phyloP scores from a whole-genome alignment of 2,329 filamentous ascomycete genomes.

The Hymenoscyphus linearis region DNA sequence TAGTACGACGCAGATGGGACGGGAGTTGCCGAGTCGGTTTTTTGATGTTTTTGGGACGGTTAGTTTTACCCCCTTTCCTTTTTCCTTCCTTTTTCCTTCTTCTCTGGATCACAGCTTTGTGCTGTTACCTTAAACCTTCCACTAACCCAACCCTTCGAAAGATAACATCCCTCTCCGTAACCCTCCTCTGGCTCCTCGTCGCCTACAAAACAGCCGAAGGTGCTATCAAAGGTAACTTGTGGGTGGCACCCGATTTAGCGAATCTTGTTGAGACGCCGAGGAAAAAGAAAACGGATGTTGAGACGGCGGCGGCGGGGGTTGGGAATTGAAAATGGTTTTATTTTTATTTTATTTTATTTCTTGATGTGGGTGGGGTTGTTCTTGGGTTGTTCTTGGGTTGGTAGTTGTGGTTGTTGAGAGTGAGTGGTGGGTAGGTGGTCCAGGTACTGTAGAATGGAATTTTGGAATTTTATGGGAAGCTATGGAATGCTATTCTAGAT shows the following conservation, averaged over 20 bases:
- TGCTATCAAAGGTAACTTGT: slow-evolving; percentile 43
- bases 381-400: too few species aligned
- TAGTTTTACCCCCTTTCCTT: slow-evolving; percentile 12
- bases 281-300: neutral
- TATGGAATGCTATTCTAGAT: too few species aligned
- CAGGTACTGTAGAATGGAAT: too few species aligned
- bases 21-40: slow-evolving; percentile 48
- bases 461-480: too few species aligned
- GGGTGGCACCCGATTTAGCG: slow-evolving; percentile 49
- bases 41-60: slow-evolving; percentile 53
- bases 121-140: too few species aligned
- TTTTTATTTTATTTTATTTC: neutral
- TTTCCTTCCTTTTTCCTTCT: neutral
- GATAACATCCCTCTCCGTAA: slow-evolving; percentile 46
- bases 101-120: too few species aligned
- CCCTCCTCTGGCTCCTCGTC: slow-evolving; percentile 51
- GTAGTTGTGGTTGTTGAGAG: too few species aligned
- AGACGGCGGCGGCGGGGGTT: neutral
- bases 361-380: neutral
- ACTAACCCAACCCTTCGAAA: slow-evolving; percentile 13
- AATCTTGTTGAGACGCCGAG: slow-evolving; percentile 23
- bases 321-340: neutral
- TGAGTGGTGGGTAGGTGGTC: too few species aligned
- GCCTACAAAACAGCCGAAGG: slow-evolving; percentile 43
- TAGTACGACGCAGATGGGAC: slow-evolving; percentile 42